Percentiles rank a stretch among this genome's conserved stretches.
phyloP scores from a whole-genome alignment of 2,329 filamentous ascomycete genomes.

The Neocatenulostroma microsporum region DNA sequence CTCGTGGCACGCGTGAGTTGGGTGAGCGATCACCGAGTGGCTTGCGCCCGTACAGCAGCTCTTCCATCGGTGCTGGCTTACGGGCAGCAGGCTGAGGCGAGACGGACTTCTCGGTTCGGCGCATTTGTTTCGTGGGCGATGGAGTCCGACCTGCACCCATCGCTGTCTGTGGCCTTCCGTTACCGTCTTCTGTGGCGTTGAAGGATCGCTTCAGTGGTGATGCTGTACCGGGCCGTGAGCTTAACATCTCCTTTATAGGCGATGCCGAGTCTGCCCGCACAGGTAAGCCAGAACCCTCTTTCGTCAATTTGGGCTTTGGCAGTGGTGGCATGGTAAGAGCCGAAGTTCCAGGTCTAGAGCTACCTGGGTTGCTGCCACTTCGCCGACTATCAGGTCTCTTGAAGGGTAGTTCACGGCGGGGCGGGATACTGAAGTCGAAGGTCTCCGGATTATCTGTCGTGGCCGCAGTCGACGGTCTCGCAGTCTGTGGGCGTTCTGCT shows the following conservation, averaged over 20 bases:
- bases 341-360: slow-evolving; percentile 15
- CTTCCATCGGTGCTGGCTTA: slow-evolving; percentile 12
- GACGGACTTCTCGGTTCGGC: neutral
- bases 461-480: slow-evolving; percentile 6
- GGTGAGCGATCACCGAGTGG: slow-evolving; percentile 9
- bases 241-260: neutral
- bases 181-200: neutral
- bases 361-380: slow-evolving; percentile 11
- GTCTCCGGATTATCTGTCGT: slow-evolving; percentile 9
- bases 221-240: slow-evolving; percentile 9
- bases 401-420: slow-evolving; percentile 33
- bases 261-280: neutral
- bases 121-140: slow-evolving; percentile 7
- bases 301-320: slow-evolving; percentile 28
- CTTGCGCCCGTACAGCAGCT: slow-evolving; percentile 9
- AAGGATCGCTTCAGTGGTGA: slow-evolving; percentile 12
- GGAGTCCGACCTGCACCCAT: too few relatives aligned
- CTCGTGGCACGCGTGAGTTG: slow-evolving; percentile 13
- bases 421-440: slow-evolving; percentile 16
- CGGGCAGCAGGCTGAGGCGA: neutral
- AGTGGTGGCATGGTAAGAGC: slow-evolving; percentile 30
- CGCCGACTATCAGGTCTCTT: slow-evolving; percentile 26
- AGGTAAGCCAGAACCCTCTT: slow-evolving; percentile 2
- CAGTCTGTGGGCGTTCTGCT: slow-evolving; percentile 2
- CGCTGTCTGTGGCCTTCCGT: too few relatives aligned